phyloP scores from a whole-genome alignment of 169 alveolate species.

The Plasmodium knowlesi region DNA sequence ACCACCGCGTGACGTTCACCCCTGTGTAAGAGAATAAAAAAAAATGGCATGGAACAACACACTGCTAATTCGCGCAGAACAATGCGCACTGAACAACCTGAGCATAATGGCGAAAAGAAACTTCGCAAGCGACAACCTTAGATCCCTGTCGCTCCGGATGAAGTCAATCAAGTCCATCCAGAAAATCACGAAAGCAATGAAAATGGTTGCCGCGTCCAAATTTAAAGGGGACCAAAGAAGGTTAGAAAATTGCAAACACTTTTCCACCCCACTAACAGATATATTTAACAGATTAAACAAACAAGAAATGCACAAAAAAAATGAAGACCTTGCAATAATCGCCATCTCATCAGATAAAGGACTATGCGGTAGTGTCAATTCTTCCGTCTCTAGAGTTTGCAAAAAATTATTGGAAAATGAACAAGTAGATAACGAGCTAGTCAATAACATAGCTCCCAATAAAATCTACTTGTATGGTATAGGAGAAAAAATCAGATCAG shows the following conservation, averaged over 20 bases:
- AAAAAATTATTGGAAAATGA: slow-evolving; percentile 54
- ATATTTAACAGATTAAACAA: slow-evolving; percentile 50
- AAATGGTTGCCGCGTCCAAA: slow-evolving; percentile 97
- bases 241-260: slow-evolving; percentile 80
- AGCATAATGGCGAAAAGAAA: slow-evolving; percentile 40
- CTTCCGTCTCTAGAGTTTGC: slow-evolving; percentile 81
- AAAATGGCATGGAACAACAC: not conserved
- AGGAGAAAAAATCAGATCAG: slow-evolving; percentile 82
- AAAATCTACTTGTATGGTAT: slow-evolving; percentile 77
- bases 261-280: slow-evolving; percentile 73
- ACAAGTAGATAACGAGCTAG: slow-evolving; percentile 25
- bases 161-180: slow-evolving; percentile 94
- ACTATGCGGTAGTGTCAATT: slow-evolving; percentile 90
- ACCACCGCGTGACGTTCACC: not conserved
- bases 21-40: not conserved
- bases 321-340: slow-evolving; percentile 39
- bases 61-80: not conserved
- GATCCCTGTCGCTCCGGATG: slow-evolving; percentile 90
- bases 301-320: slow-evolving; percentile 38
- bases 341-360: slow-evolving; percentile 85
- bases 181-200: slow-evolving; percentile 94
- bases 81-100: not conserved
- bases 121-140: slow-evolving; percentile 85
- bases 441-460: slow-evolving; percentile 47
- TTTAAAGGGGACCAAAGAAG: slow-evolving; percentile 92